A percentile compares a stretch with the other conserved stretches of the same genome.
Conservation (phyloP, 2,329 filamentous ascomycete species). For the Escovopsis sp. region DNA sequence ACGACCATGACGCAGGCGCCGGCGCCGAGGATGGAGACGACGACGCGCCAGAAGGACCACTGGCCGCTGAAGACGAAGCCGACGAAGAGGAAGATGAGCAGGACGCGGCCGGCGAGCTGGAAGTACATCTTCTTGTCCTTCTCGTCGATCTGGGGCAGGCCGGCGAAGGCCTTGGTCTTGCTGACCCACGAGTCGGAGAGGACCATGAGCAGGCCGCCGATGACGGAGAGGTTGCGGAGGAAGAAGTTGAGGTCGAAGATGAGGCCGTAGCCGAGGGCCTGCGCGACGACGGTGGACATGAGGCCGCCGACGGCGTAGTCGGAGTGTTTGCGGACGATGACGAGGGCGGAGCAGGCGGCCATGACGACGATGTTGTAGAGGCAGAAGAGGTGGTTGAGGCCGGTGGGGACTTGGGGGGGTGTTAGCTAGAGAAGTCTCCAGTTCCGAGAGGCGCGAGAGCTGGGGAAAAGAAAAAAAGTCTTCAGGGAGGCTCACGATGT, state of each 20-base stretch:
- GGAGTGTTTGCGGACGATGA: constrained; percentile 84
- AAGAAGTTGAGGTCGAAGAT: constrained; percentile 99
- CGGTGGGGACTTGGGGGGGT: constrained; percentile 48
- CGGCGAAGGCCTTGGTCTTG: constrained; percentile 93
- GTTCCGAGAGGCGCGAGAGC: too few relatives aligned
- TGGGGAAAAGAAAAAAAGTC: neutral
- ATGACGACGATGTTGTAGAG: constrained; percentile 82
- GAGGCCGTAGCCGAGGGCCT: constrained; percentile 90
- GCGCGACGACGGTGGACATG: constrained; percentile 77
- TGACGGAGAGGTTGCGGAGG: constrained; percentile 93
- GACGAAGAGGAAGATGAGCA: constrained; percentile 94
- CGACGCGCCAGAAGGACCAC: constrained; percentile 78
- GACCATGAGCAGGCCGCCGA: constrained; percentile 95
- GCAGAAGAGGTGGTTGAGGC: constrained; percentile 86
- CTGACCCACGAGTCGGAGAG: constrained; percentile 95
- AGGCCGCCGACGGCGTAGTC: constrained; percentile 87
- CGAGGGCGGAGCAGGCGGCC: constrained; percentile 64
- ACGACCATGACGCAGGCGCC: constrained; percentile 96
- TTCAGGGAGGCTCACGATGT: constrained; percentile 29
- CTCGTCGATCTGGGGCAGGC: constrained; percentile 85
- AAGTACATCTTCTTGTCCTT: constrained; percentile 99
- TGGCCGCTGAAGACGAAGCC: constrained; percentile 92
- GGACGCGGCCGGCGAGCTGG: constrained; percentile 86
- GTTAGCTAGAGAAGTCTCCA: constrained; percentile 7
- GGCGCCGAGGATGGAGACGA: constrained; percentile 73